Base-by-base conservation (phyloP, 2,329 filamentous ascomycete genomes). In the Xylariomycetidae sp. region DNA sequence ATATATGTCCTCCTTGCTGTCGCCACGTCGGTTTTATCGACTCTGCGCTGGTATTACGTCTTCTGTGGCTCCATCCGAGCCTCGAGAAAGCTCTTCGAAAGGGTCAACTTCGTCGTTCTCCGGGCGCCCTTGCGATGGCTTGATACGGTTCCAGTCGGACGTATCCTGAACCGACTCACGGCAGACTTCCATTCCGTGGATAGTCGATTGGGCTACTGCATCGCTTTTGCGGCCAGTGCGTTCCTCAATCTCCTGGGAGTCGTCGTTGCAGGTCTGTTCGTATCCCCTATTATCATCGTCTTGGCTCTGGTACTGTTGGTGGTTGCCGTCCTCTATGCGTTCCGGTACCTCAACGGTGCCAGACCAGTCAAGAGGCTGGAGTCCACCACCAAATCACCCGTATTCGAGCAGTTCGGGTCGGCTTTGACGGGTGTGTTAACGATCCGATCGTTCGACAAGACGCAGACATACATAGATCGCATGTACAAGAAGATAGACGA, bases 381-480 rank as follows among this genome's bases (percentile, higher is more conserved):
- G 56, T 85, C 79, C 43, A 85, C 73, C 3, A 74, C 77, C 35
- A 89, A 87, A 57, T 85, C 79, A 0, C 85, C 85, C 0, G 77
- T 90, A 1, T 89, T 87, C 47, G 85, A 90, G 54, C 78, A 85
- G 41, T 89, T 90, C 48, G 80, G 79, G 9, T 78, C 82, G 1
- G 76, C 82, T 0, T 69, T 90, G 8, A 72, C 74, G 0, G 85
- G 85, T 5, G 74, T 92, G 13, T 68, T 76, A 2, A 89, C 85
- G 0, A 85, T 92, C 32, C 76, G 85, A 10, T 81, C 82, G 0
- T 90, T 85, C 45, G 76, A 77, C 43, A 87, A 85, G 61, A 63
- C 68, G 0, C 66, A 76, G 14, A 67, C 70, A 1, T 90, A 87
- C 43, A 64, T 84, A 28, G 67, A 78, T 9, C 70, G 76, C 35